These are phyloP conservation scores for Thymus quinquecostatus DNA, from an alignment of 257 asterid genomes.

Conservation along the genomic window DNA sequence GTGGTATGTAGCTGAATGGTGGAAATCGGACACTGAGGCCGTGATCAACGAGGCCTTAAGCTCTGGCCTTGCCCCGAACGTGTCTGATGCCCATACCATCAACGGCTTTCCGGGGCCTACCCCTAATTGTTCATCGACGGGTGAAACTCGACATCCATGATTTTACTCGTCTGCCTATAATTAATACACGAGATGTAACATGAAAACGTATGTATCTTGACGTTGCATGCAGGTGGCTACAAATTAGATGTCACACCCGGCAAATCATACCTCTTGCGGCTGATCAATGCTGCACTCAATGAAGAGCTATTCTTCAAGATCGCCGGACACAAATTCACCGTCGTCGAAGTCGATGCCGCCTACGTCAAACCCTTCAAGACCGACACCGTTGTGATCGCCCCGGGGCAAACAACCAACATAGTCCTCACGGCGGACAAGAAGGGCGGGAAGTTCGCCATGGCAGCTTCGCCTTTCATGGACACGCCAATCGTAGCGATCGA, in stretches of 20 bases:
- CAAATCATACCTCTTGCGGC: slow-evolving; percentile 59
- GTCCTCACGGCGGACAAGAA: slow-evolving; percentile 39
- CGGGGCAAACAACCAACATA: slow-evolving; percentile 67
- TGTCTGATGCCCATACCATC: slow-evolving; percentile 92
- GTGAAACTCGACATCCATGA: slow-evolving; percentile 27
- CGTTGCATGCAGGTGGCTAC: slow-evolving; percentile 39
- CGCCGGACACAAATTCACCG: slow-evolving; percentile 62
- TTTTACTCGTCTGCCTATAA: too few species aligned
- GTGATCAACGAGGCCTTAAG: slow-evolving; percentile 71
- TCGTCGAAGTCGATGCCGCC: slow-evolving; percentile 69
- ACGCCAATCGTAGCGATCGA: slow-evolving; percentile 55
- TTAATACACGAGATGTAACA: too few species aligned
- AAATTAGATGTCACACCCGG: slow-evolving; percentile 50
- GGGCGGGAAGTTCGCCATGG: slow-evolving; percentile 50
- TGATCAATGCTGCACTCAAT: slow-evolving; percentile 74
- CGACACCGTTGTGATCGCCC: slow-evolving; percentile 55
- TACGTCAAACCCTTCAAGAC: slow-evolving; percentile 66
- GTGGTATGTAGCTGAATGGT: slow-evolving; percentile 72
- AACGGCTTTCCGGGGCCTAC: slow-evolving; percentile 77
- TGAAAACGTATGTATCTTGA: too few species aligned
- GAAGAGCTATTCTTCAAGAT: slow-evolving; percentile 69
- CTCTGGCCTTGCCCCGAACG: slow-evolving; percentile 84
- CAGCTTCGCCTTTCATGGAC: slow-evolving; percentile 69
- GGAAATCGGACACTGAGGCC: slow-evolving; percentile 91
- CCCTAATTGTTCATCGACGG: slow-evolving; percentile 57